Conservation (phyloP, 1,284 basidiomycete genomes). For the Trametes sp. region DNA sequence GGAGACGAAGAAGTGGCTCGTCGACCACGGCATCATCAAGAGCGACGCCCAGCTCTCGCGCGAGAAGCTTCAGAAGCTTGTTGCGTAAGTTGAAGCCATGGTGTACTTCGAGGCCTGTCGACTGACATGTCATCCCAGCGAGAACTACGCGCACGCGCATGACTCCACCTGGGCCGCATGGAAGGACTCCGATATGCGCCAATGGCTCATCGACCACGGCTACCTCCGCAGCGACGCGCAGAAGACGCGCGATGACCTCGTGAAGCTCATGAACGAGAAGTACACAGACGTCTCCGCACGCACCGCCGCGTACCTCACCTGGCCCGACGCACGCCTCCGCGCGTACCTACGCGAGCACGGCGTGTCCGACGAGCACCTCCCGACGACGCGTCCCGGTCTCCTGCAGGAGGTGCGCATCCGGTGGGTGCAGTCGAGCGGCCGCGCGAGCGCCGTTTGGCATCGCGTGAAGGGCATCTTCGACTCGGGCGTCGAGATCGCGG, state of each 20-base stretch:
- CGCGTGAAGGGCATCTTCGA: slow-evolving; percentile 69
- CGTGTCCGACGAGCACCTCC: slow-evolving; percentile 70
- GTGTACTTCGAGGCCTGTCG: neutral
- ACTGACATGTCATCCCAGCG: too few species aligned
- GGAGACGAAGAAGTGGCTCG: slow-evolving; percentile 73
- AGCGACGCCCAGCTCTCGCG: slow-evolving; percentile 73
- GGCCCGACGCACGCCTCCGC: slow-evolving; percentile 89
- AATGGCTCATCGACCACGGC: slow-evolving; percentile 81
- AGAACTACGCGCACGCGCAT: slow-evolving; percentile 77
- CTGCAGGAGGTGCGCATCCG: slow-evolving; percentile 83
- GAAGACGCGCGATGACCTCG: slow-evolving; percentile 76
- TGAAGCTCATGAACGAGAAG: slow-evolving; percentile 74
- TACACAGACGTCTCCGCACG: slow-evolving; percentile 52
- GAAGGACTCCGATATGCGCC: slow-evolving; percentile 79
- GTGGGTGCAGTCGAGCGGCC: slow-evolving; percentile 58
- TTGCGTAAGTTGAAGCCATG: slow-evolving; percentile 54
- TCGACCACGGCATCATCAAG: slow-evolving; percentile 74
- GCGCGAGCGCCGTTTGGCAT: slow-evolving; percentile 57
- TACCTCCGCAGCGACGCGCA: slow-evolving; percentile 74
- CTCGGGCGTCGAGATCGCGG: slow-evolving; percentile 68
- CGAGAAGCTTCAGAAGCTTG: slow-evolving; percentile 80
- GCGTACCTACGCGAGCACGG: slow-evolving; percentile 82
- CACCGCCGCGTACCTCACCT: slow-evolving; percentile 75
- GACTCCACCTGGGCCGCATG: slow-evolving; percentile 78
- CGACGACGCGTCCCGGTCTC: slow-evolving; percentile 70